These are phyloP conservation scores for Colletotrichum orchidophilum DNA, from an alignment of 2,329 filamentous ascomycete genomes.

Conservation along the genomic window DNA sequence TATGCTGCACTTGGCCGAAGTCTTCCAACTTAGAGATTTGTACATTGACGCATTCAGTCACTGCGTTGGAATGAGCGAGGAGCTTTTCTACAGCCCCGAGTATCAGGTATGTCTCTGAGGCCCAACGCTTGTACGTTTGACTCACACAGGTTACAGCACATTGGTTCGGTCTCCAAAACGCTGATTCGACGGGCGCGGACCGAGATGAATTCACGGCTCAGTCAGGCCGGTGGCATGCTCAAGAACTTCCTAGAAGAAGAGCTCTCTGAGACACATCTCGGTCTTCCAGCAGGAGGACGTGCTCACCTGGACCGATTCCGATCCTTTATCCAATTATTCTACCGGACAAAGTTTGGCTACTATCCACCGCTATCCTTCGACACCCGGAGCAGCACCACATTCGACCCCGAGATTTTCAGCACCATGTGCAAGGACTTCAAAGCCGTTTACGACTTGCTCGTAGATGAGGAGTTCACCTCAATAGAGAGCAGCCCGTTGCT, in stretches of 20 bases:
- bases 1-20: constrained; percentile 73
- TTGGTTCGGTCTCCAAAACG: constrained; percentile 66
- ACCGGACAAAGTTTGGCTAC: constrained; percentile 73
- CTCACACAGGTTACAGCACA: constrained; percentile 50
- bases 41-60: constrained; percentile 81
- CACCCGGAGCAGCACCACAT: constrained; percentile 51
- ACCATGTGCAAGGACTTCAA: constrained; percentile 76
- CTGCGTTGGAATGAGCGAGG: constrained; percentile 80
- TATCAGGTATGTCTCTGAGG: constrained; percentile 61
- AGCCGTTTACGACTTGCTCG: constrained; percentile 75
- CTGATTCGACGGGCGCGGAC: constrained; percentile 69
- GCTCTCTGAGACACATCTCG: constrained; percentile 72
- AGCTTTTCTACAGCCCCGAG: constrained; percentile 64
- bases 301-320: constrained; percentile 79
- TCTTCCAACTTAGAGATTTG: constrained; percentile 68
- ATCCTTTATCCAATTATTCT: constrained; percentile 73
- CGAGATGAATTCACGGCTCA: constrained; percentile 73
- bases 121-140: not conserved
- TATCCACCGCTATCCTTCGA: constrained; percentile 70
- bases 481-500: constrained; percentile 60
- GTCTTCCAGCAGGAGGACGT: constrained; percentile 67
- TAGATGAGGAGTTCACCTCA: constrained; percentile 66
- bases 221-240: constrained; percentile 66
- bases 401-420: constrained; percentile 66
- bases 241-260: constrained; percentile 77